Evolutionary conservation across 2,329 filamentous ascomycete species (phyloP), one percentile per base, ranked within the genome.

Genomic region (Penicillium sp.): DNA sequence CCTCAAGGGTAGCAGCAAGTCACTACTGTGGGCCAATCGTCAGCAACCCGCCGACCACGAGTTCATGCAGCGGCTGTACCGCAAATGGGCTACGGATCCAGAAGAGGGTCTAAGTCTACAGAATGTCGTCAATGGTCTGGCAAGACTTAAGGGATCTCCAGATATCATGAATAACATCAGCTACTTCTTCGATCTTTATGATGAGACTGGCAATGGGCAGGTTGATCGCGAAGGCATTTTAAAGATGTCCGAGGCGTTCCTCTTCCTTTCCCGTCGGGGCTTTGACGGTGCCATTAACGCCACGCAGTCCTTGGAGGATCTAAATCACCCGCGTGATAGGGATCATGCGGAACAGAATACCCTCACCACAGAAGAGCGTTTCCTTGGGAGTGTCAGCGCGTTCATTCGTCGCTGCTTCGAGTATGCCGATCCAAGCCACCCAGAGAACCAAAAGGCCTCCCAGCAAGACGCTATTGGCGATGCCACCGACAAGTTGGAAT

Each of bases 121-220:
- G 67, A 91, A 97, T 64, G 91, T 99, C 2, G 94, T 97, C 5
- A 89, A 88, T 16, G 94, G 94, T 0, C 80, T 99, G 42, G 92
- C 93, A 2, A 86, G 90, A 13, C 91, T 99, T 67, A 97, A 96
- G 72, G 93, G 94, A 8, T 92, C 89, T 51, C 87, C 88, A 43
- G 94, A 99, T 73, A 97, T 99, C 62, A 97, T 99, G 93, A 91
- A 91, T 26, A 94, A 90, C 54, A 97, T 99, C 68, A 94, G 87
- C 56, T 97, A 97, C 75, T 97, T 99, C 73, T 99, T 99, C 65
- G 91, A 97, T 67, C 84, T 99, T 0, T 97, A 97, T 71, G 94
- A 99, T 69, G 93, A 99, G 62, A 89, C 93, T 66, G 84, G 87
- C 1, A 92, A 96, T 69, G 94, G 94, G 23, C 91, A 86, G 64